Base-by-base conservation (phyloP, 345 rosid species). In the Turritis glabra region DNA sequence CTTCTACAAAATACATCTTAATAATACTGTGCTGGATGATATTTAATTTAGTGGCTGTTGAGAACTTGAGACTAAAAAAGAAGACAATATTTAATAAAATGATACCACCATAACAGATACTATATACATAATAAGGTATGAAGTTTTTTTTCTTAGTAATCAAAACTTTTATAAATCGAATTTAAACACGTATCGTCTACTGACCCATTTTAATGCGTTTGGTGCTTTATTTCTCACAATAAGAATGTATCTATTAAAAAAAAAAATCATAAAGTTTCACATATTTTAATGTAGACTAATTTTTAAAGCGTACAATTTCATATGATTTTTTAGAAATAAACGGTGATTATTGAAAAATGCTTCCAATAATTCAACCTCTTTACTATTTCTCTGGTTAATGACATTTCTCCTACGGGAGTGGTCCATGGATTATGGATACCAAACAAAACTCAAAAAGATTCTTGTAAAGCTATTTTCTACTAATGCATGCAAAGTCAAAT, bases 401-500 rank as follows among this genome's bases (percentile, higher is more conserved):
- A 41, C 19, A 7, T 44, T 51, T 32, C 27, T 61, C 47, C 29
- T 35, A 38, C 4, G 40, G 30, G 47, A 60, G 74, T 61, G 70
- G 79, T 53, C 74, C 79, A 52, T 61, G 32, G 13, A 66, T 67
- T 50, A 58, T 69, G 64, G 58, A 59, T 61, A 61, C 58, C 18
- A 61, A 53, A 38, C 25, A 76, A 63, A 47, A 70, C 35, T 63
- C 12, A 37, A 55, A 60, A 69, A 46, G 50, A 63, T 63, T 70
- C 46, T 64, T 23, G 44, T 21, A 75, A 61, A 71, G 76, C 38
- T 55, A 71, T 60, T 43, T 76, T 62, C 57, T 76, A 52, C 64
- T 12, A 64, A 55, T 70, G 80, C 76, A 77, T 64, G 76, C 44
- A 77, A 77, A 77, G 80, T 77, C 76, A 77, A 77, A 62, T n/a